Conservation (phyloP, 1,139 yeast genomes). For the Blastobotrys indianensis region DNA sequence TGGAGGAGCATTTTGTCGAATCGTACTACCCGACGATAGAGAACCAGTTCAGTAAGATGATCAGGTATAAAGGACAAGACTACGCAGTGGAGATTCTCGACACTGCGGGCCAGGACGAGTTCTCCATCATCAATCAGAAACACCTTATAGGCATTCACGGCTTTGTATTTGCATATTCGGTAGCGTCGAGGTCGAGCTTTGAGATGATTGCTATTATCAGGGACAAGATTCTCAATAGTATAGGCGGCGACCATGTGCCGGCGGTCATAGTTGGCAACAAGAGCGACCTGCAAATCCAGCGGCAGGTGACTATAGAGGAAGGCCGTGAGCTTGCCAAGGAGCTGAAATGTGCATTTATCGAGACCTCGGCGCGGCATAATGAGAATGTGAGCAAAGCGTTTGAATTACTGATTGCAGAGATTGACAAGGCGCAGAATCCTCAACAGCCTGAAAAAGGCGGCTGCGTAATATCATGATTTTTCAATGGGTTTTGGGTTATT, state of each 20-base stretch:
- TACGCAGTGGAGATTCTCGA: constrained; percentile 69
- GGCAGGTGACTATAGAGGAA: constrained; percentile 58
- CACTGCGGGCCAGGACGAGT: constrained; percentile 87
- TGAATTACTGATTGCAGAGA: constrained; percentile 59
- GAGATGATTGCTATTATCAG: constrained; percentile 70
- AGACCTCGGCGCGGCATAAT: constrained; percentile 73
- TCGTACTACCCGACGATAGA: constrained; percentile 89
- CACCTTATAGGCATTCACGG: constrained; percentile 82
- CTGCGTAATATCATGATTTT: constrained; percentile 7
- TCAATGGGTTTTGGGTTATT: not conserved
- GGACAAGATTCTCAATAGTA: constrained; percentile 72
- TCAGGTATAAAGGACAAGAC: constrained; percentile 65
- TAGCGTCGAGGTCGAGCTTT: constrained; percentile 72
- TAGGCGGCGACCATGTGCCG: constrained; percentile 40
- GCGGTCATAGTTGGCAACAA: constrained; percentile 82
- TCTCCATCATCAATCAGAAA: constrained; percentile 71
- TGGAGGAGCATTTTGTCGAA: constrained; percentile 84
- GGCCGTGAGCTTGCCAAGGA: constrained; percentile 58
- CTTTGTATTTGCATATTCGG: constrained; percentile 73
- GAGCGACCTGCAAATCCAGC: constrained; percentile 43
- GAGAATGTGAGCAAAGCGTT: constrained; percentile 58
- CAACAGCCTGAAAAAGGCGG: constrained; percentile 11
- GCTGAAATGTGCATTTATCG: constrained; percentile 62
- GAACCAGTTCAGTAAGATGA: constrained; percentile 71
- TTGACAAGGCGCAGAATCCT: constrained; percentile 41